A percentile compares a stretch with the other conserved stretches of the same genome.
phyloP scores from a whole-genome alignment of 2,329 filamentous ascomycete species.

The Talaromyces atroroseus region DNA sequence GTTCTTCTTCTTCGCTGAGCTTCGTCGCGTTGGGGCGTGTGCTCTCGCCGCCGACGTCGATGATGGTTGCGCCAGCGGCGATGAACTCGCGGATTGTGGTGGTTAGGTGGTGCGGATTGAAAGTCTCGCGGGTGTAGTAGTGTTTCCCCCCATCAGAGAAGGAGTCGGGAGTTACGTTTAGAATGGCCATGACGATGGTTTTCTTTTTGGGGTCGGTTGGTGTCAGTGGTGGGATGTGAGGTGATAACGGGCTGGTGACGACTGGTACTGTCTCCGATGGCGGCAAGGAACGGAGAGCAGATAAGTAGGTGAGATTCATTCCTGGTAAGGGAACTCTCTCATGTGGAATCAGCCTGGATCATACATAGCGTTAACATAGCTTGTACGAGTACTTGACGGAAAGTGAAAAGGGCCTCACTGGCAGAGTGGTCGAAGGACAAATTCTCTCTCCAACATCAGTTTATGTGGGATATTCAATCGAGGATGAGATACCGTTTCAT shows the following conservation, averaged over 20 bases:
- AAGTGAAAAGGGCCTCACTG: slow-evolving; percentile 26
- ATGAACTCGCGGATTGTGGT: slow-evolving; percentile 60
- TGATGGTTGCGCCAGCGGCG: slow-evolving; percentile 67
- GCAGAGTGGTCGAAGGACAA: slow-evolving; percentile 81
- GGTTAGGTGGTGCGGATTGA: slow-evolving; percentile 41
- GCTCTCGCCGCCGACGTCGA: slow-evolving; percentile 91
- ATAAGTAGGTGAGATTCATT: slow-evolving; percentile 28
- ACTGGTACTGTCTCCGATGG: slow-evolving; percentile 32
- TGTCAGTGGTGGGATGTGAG: slow-evolving; percentile 49
- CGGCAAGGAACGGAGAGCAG: slow-evolving; percentile 30
- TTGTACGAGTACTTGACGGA: neutral
- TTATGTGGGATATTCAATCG: slow-evolving; percentile 80
- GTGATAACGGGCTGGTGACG: slow-evolving; percentile 35
- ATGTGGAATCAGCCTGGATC: slow-evolving; percentile 38
- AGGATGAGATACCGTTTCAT: slow-evolving; percentile 59
- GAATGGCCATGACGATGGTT: slow-evolving; percentile 85
- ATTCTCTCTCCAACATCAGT: slow-evolving; percentile 83
- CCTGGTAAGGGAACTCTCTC: slow-evolving; percentile 28
- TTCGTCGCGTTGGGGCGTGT: slow-evolving; percentile 71
- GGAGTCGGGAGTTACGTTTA: slow-evolving; percentile 93
- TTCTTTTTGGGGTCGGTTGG: slow-evolving; percentile 51
- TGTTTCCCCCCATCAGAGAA: slow-evolving; percentile 86
- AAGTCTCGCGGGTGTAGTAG: slow-evolving; percentile 38
- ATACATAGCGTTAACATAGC: slow-evolving; percentile 11
- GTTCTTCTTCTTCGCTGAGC: slow-evolving; percentile 67